Conservation (phyloP, 306 rosid genomes). For the Fragaria ananassa region DNA sequence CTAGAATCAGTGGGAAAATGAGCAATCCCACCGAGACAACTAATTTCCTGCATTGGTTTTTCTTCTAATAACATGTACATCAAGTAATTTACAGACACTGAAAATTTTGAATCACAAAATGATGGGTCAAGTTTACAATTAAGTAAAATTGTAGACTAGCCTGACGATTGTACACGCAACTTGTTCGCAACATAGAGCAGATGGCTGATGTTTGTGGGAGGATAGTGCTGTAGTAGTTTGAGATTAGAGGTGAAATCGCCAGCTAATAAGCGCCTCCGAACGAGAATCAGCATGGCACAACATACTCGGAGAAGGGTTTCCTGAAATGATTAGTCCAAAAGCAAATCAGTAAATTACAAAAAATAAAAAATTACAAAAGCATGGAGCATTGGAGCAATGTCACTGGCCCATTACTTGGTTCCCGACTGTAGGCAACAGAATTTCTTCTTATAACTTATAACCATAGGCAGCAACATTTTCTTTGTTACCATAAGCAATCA, state of each 20-base stretch:
- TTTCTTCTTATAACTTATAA: background rate
- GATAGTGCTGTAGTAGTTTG: constrained; percentile 84
- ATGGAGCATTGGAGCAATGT: background rate
- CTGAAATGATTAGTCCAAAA: constrained; percentile 35
- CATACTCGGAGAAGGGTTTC: constrained; percentile 93
- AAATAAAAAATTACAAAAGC: background rate
- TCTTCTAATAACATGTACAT: constrained; percentile 45
- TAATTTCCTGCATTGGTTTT: constrained; percentile 6
- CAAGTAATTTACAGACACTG: constrained; percentile 49
- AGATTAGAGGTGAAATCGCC: constrained; percentile 99
- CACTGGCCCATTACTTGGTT: constrained; percentile 1
- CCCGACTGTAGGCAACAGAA: background rate
- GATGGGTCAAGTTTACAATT: constrained; percentile 8
- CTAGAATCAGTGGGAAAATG: constrained; percentile 4
- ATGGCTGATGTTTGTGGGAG: constrained; percentile 90
- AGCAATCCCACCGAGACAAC: constrained; percentile 6
- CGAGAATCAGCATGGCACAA: constrained; percentile 89
- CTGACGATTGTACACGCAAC: constrained; percentile 65
- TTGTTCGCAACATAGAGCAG: constrained; percentile 95
- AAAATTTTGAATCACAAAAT: constrained; percentile 17
- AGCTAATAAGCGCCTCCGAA: constrained; percentile 86
- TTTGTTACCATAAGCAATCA: background rate
- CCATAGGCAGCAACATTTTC: background rate
- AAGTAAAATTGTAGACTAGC: constrained; percentile 37
- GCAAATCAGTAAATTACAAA: background rate